Evolutionary conservation across 2,329 filamentous ascomycete species (phyloP).

Genomic region (Celoporthe dispersa): DNA sequence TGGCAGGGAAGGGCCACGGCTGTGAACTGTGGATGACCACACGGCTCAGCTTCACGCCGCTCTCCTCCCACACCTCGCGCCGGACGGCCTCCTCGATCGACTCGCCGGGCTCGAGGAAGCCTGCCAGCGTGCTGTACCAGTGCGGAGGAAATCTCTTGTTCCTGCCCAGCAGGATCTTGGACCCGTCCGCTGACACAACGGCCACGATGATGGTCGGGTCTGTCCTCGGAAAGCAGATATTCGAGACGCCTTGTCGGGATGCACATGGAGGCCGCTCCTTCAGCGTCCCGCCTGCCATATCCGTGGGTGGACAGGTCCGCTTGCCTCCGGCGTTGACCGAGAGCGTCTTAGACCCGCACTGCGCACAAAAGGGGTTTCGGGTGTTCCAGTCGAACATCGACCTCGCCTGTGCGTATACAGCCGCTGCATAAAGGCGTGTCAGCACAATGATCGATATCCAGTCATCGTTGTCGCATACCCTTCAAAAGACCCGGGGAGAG

Average conservation of each 20-base stretch:
- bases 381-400: constrained; percentile 93
- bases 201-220: constrained; percentile 96
- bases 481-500: neutral
- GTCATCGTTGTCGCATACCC: neutral
- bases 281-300: constrained; percentile 55
- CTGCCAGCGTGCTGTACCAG: constrained; percentile 89
- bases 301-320: constrained; percentile 74
- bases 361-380: constrained; percentile 88
- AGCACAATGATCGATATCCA: constrained; percentile 17
- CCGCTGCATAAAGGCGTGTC: constrained; percentile 58
- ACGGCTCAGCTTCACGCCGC: constrained; percentile 74
- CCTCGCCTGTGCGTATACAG: constrained; percentile 87
- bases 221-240: constrained; percentile 88
- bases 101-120: constrained; percentile 85
- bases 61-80: constrained; percentile 85
- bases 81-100: constrained; percentile 84
- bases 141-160: constrained; percentile 80
- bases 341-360: constrained; percentile 83
- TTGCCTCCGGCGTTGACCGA: constrained; percentile 81
- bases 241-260: constrained; percentile 84
- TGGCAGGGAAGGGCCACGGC: constrained; percentile 86
- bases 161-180: constrained; percentile 80
- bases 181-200: constrained; percentile 79
- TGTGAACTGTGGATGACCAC: constrained; percentile 84
- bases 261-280: constrained; percentile 71